A percentile compares a stretch with the other conserved stretches of the same genome.
Conservation (phyloP, 2,329 filamentous ascomycete species). For the Epichloe scottii region DNA sequence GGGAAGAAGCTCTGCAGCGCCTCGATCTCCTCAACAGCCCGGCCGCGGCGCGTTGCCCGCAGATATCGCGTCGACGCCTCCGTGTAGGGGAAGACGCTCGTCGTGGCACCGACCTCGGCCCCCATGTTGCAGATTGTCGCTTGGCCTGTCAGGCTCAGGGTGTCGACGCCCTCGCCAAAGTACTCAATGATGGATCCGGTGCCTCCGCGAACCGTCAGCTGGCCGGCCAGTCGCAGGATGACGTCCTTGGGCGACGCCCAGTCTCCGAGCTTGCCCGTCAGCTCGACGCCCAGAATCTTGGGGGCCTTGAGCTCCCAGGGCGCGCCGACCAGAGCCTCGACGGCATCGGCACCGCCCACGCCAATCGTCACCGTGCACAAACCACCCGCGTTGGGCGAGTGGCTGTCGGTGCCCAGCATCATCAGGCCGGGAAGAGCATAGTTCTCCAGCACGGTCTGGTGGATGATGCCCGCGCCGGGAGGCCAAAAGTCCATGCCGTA, state of each 20-base stretch:
- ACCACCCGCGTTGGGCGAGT: constrained; percentile 95
- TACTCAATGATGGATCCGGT: constrained; percentile 95
- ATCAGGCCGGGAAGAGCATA: constrained; percentile 94
- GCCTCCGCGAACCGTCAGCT: constrained; percentile 83
- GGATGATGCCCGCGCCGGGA: constrained; percentile 86
- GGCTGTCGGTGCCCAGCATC: constrained; percentile 97
- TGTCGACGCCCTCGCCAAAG: constrained; percentile 77
- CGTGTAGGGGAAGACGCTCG: constrained; percentile 89
- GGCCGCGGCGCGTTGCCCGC: constrained; percentile 55
- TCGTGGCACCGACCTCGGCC: constrained; percentile 86
- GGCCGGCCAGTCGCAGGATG: constrained; percentile 78
- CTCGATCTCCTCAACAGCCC: constrained; percentile 56
- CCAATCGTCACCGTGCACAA: constrained; percentile 90
- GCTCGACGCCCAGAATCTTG: constrained; percentile 72
- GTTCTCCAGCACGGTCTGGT: constrained; percentile 96
- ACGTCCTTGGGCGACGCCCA: constrained; percentile 96
- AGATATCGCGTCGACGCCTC: constrained; percentile 76
- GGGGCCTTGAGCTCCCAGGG: constrained; percentile 97
- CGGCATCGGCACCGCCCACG: constrained; percentile 92
- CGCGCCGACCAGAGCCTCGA: constrained; percentile 89
- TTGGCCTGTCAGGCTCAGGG: constrained; percentile 86
- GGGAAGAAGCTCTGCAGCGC: constrained; percentile 41
- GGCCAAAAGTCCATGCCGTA: constrained; percentile 96
- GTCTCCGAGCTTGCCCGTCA: constrained; percentile 71
- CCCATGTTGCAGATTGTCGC: constrained; percentile 87